These are phyloP conservation scores for Curvularia sp. DNA, from an alignment of 2,329 filamentous ascomycete species.

Conservation along the genomic window DNA sequence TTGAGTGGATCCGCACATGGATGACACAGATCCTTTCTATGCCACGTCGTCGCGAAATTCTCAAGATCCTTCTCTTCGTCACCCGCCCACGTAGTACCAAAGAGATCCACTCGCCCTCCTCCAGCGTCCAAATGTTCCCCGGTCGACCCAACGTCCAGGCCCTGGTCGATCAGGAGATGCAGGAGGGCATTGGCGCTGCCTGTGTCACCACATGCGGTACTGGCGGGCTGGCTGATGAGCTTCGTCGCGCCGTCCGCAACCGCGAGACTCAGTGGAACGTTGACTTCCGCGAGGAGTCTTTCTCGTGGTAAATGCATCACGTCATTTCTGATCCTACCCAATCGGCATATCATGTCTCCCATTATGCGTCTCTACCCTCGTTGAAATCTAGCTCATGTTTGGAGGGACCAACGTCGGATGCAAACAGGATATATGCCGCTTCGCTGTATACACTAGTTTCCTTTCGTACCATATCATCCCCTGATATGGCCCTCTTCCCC, in stretches of 20 bases:
- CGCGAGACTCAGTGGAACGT: constrained; percentile 71
- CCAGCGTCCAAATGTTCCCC: constrained; percentile 89
- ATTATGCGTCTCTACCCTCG: constrained; percentile 15
- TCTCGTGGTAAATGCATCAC: constrained; percentile 62
- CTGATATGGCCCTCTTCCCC: constrained; percentile 19
- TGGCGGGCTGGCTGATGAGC: constrained; percentile 76
- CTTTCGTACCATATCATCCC: constrained; percentile 28
- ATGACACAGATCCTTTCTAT: constrained; percentile 85
- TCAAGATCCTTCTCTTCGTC: constrained; percentile 88
- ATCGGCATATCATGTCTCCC: constrained; percentile 27
- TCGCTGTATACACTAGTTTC: constrained; percentile 43
- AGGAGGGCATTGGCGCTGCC: constrained; percentile 85
- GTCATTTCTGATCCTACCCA: constrained; percentile 13
- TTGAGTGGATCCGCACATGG: constrained; percentile 94
- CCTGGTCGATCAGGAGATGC: constrained; percentile 81
- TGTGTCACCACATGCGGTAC: constrained; percentile 82
- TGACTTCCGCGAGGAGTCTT: constrained; percentile 82
- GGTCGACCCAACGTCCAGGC: constrained; percentile 84
- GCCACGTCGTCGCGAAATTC: constrained; percentile 79
- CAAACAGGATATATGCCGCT: constrained; percentile 25
- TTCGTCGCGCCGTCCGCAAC: constrained; percentile 70
- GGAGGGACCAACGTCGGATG: constrained; percentile 15
- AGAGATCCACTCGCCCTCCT: constrained; percentile 77
- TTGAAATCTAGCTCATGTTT: constrained; percentile 16
- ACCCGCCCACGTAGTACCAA: constrained; percentile 85